Conservation (phyloP, 2,329 filamentous ascomycete species). For the Diaporthe nobilis region DNA sequence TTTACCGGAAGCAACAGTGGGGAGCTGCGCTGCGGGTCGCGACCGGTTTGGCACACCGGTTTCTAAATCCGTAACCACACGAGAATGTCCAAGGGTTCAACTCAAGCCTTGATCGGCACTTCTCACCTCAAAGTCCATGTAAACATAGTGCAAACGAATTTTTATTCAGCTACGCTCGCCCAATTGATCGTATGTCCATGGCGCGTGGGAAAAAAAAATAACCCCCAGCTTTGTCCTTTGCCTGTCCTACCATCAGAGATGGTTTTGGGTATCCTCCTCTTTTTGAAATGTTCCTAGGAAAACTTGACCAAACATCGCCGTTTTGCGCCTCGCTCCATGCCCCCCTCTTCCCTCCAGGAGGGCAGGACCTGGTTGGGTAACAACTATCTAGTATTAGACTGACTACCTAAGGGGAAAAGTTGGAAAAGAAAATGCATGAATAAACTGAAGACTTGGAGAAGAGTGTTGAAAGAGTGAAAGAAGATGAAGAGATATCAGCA, state of each 20-base stretch:
- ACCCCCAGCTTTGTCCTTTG: constrained; percentile 1
- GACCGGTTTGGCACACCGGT: constrained; percentile 17
- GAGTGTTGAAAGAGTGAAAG: constrained; percentile 29
- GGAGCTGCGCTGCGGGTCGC: constrained; percentile 18
- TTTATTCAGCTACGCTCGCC: constrained; percentile 19
- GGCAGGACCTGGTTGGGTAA: constrained; percentile 13
- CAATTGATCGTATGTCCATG: constrained; percentile 25
- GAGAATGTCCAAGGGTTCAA: background rate
- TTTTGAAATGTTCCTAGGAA: constrained; percentile 21
- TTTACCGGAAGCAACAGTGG: constrained; percentile 3
- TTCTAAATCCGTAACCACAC: constrained; percentile 5
- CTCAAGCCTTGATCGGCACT: background rate
- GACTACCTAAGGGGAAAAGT: constrained; percentile 3
- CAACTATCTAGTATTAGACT: constrained; percentile 35
- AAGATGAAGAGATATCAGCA: constrained; percentile 35
- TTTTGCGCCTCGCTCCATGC: constrained; percentile 36
- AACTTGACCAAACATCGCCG: constrained; percentile 18
- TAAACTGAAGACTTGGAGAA: constrained; percentile 11
- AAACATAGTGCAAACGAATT: background rate
- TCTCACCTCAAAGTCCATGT: background rate
- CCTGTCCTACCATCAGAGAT: constrained; percentile 18
- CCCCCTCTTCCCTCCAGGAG: constrained; percentile 10
- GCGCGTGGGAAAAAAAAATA: constrained; percentile 1
- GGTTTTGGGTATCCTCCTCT: constrained; percentile 39
- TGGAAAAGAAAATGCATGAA: constrained; percentile 12